A percentile compares a stretch with the other conserved stretches of the same genome.
phyloP scores from a whole-genome alignment of 2,329 filamentous ascomycete genomes.

The Zasmidium citrigriseum region DNA sequence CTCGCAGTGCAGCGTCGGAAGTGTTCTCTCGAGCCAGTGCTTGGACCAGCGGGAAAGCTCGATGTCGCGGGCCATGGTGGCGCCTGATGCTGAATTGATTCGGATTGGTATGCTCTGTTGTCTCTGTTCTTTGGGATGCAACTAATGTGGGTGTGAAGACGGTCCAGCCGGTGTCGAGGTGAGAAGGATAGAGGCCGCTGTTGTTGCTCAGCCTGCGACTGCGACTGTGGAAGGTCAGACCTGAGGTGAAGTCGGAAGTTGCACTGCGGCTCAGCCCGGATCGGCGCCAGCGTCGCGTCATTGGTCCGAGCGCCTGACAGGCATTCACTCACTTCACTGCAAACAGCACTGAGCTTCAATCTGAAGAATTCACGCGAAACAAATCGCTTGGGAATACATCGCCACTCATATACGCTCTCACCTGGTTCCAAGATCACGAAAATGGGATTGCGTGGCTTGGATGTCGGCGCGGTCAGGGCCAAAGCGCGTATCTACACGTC shows the following conservation, averaged over 20 bases:
- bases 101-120: not conserved
- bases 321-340: not conserved
- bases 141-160: not conserved
- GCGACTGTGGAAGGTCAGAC: not conserved
- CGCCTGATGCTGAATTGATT: too few relatives aligned
- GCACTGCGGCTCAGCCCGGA: too few relatives aligned
- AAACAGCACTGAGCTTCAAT: not conserved
- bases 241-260: too few relatives aligned
- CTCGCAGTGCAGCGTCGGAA: not conserved
- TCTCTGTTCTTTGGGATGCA: too few relatives aligned
- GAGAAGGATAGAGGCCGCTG: not conserved
- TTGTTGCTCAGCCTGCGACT: not conserved
- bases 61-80: slow-evolving; percentile 8
- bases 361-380: too few relatives aligned
- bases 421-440: too few relatives aligned
- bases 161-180: not conserved
- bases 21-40: slow-evolving; percentile 2
- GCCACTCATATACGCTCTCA: too few relatives aligned
- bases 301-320: too few relatives aligned
- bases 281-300: too few relatives aligned
- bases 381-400: too few relatives aligned
- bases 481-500: not conserved
- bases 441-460: not conserved
- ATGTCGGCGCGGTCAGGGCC: not conserved
- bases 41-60: not conserved